phyloP scores from a whole-genome alignment of 2,329 filamentous ascomycete genomes.

The Colletotrichum somersetense region DNA sequence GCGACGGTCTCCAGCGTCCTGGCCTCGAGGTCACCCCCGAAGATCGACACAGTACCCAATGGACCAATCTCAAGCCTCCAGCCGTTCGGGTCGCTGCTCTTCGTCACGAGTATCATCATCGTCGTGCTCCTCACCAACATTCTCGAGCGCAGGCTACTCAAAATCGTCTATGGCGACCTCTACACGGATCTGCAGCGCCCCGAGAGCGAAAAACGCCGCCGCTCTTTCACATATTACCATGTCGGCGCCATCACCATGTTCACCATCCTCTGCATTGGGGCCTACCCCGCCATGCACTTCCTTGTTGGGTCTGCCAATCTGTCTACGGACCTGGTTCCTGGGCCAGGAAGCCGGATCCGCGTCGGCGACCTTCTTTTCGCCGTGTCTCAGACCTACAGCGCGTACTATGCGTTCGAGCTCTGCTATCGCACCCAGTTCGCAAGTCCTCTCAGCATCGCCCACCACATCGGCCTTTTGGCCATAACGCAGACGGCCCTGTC shows the following conservation, averaged over 20 bases:
- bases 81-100: slow-evolving; percentile 35
- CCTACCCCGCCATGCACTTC: slow-evolving; percentile 39
- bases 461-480: slow-evolving; percentile 41
- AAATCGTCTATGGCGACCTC: slow-evolving; percentile 27
- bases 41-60: slow-evolving; percentile 35
- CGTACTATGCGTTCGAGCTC: slow-evolving; percentile 43
- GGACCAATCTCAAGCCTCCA: slow-evolving; percentile 32
- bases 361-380: slow-evolving; percentile 41
- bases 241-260: slow-evolving; percentile 39
- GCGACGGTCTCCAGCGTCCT: neutral
- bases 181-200: slow-evolving; percentile 27
- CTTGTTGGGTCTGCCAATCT: slow-evolving; percentile 20
- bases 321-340: slow-evolving; percentile 19
- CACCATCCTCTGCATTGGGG: slow-evolving; percentile 33
- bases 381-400: slow-evolving; percentile 38
- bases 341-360: slow-evolving; percentile 25
- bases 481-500: slow-evolving; percentile 39
- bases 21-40: slow-evolving; percentile 17
- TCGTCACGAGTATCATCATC: slow-evolving; percentile 34
- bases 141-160: slow-evolving; percentile 40
- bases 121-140: slow-evolving; percentile 37
- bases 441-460: slow-evolving; percentile 40
- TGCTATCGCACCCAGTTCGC: slow-evolving; percentile 41
- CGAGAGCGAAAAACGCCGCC: slow-evolving; percentile 38
- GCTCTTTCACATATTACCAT: slow-evolving; percentile 42